A percentile compares a stretch with the other conserved stretches of the same genome.
Evolutionary conservation across 768 basidiomycete species (phyloP).

Genomic region (Pseudohyphozyma bogoriensis): DNA sequence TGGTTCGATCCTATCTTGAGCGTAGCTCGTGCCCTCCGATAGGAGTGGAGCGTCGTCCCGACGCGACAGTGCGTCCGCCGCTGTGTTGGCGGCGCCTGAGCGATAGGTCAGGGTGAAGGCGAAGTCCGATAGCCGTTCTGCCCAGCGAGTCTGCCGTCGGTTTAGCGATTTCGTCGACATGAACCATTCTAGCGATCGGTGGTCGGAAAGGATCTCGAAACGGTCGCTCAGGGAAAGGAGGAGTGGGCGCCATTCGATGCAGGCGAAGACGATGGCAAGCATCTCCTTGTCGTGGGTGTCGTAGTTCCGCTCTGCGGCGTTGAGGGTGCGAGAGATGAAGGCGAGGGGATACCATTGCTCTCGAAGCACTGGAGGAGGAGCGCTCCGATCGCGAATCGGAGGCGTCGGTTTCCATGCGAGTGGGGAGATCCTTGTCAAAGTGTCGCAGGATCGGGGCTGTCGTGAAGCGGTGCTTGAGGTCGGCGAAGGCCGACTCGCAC

Average conservation of each 20-base stretch:
- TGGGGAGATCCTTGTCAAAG: neutral
- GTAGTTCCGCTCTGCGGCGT: constrained; percentile 44
- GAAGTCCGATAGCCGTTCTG: constrained; percentile 33
- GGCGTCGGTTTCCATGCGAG: neutral
- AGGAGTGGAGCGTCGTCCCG: constrained; percentile 11
- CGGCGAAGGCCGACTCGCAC: neutral
- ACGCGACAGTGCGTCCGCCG: constrained; percentile 13
- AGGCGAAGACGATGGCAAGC: constrained; percentile 42
- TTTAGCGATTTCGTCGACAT: constrained; percentile 40
- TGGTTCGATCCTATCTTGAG: neutral
- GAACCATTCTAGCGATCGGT: constrained; percentile 35
- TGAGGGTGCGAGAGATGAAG: constrained; percentile 34
- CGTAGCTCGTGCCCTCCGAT: constrained; percentile 6
- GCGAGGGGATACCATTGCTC: constrained; percentile 37
- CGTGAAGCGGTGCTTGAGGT: neutral
- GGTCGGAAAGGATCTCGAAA: constrained; percentile 35
- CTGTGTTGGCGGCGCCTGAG: constrained; percentile 7
- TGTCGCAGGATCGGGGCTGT: constrained; percentile 5
- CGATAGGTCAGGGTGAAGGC: constrained; percentile 38
- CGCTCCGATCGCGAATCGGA: neutral
- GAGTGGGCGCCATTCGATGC: constrained; percentile 37
- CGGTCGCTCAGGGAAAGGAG: constrained; percentile 35
- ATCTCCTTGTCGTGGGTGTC: constrained; percentile 48
- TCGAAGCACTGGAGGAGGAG: constrained; percentile 1
- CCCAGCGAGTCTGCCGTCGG: constrained; percentile 44